Conservation (phyloP, 73 alveolate genomes). For the Blepharisma japonicum region DNA sequence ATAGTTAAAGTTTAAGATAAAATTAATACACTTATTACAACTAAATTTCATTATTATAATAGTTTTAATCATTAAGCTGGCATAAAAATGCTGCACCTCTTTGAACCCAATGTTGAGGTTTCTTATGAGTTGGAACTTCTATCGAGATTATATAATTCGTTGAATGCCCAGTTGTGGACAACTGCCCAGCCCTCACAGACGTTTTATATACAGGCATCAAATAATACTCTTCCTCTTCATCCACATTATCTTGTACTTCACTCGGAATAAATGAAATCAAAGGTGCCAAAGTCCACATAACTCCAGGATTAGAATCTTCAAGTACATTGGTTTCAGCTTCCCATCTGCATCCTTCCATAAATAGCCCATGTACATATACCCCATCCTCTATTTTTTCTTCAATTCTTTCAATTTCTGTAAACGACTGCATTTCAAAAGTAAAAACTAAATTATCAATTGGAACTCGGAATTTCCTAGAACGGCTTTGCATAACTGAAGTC, state of each 20-base stretch:
- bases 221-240: conserved; percentile 55
- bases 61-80: conserved; percentile 47
- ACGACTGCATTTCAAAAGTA: conserved; percentile 74
- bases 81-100: conserved; percentile 99
- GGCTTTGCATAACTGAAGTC: conserved; percentile 94
- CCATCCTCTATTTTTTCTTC: conserved; percentile 94
- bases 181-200: conserved; percentile 98
- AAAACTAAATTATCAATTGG: conserved; percentile 96
- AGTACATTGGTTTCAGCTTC: conserved; percentile 73
- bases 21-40: too few species aligned
- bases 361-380: conserved; percentile 96
- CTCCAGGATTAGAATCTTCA: conserved; percentile 79
- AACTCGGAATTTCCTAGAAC: conserved; percentile 87
- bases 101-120: conserved; percentile 97
- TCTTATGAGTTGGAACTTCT: conserved; percentile 65
- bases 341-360: conserved; percentile 99
- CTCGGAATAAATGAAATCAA: conserved; percentile 77
- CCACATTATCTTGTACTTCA: conserved; percentile 56
- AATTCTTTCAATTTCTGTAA: conserved; percentile 66
- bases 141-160: conserved; percentile 80
- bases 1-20: too few species aligned
- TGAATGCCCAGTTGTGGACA: conserved; percentile 96
- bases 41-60: too few species aligned
- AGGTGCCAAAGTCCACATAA: conserved; percentile 72
- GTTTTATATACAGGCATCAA: conserved; percentile 98